Percentiles rank a stretch among this genome's conserved stretches.
These are phyloP conservation scores for Naganishia sp. DNA, from an alignment of 1,284 basidiomycete genomes.

Conservation along the genomic window DNA sequence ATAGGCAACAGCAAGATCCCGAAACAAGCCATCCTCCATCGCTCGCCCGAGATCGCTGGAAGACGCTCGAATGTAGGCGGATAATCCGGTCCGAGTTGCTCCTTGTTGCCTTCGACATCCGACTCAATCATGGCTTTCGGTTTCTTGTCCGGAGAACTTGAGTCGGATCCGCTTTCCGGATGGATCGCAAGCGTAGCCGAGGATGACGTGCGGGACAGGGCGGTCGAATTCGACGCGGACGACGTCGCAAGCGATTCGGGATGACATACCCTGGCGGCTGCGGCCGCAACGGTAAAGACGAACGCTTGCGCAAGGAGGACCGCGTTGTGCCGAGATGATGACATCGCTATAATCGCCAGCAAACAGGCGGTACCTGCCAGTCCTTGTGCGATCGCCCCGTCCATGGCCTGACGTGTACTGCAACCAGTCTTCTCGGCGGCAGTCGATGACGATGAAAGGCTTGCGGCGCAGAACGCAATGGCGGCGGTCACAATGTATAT, in stretches of 20 bases:
- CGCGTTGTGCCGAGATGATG: not conserved
- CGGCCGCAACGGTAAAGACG: constrained; percentile 4
- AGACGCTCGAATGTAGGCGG: not conserved
- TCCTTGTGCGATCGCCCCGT: not conserved
- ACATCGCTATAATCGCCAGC: not conserved
- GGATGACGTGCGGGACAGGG: not conserved
- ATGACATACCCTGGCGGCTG: not conserved
- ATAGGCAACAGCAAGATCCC: constrained; percentile 7
- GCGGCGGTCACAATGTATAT: not conserved
- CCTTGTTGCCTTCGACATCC: too few species aligned
- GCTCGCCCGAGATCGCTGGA: not conserved
- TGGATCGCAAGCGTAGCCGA: not conserved
- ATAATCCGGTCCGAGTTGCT: too few species aligned
- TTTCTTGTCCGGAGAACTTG: too few species aligned
- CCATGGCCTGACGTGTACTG: not conserved
- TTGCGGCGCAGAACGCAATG: not conserved
- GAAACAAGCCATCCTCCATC: not conserved
- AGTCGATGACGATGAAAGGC: not conserved
- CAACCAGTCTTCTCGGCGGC: not conserved
- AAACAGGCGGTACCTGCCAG: not conserved
- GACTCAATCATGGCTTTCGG: too few species aligned
- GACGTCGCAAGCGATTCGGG: not conserved
- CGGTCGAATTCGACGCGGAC: too few species aligned
- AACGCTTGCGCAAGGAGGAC: constrained; percentile 9
- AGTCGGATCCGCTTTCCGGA: not conserved